Base-by-base conservation (phyloP, 1,284 basidiomycete genomes). In the Rhizoctonia solani region DNA sequence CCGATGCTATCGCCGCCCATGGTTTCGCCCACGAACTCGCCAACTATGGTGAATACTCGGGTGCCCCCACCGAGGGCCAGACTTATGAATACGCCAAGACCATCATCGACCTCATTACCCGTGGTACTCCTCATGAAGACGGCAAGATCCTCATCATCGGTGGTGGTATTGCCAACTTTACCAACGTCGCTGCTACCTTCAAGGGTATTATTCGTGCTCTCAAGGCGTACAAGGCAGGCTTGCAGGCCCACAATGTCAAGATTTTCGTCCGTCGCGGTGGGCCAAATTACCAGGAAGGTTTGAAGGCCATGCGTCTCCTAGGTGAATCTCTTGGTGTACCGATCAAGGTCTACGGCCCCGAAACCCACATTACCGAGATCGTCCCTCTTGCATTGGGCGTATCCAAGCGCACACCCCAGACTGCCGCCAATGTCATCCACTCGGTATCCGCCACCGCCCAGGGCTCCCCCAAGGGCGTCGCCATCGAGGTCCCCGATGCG, bases 81-180 rank as follows among this genome's bases (percentile, higher is more conserved):
- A 99, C 96, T 1, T 99, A 96, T 81, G 96, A 99, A 80, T 99
- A 99, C 76, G 96, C 96, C 73, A 98, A 98, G 85, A 99, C 97
- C 34, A 95, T 99, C 77, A 81, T 99, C 74, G 95, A 98, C 79
- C 83, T 99, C 71, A 95, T 99, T 81, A 98, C 94, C 65, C 94
- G 96, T 69, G 93, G 93, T 59, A 81, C 83, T 52, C 89, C 92
- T 65, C 83, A 88, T 75, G 83, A 88, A 50, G 83, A 95, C 59
- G 96, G 96, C 82, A 99, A 99, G 83, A 87, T 99, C 76, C 91
- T 99, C 79, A 98, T 99, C 85, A 98, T 99, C 72, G 97, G 96
- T 79, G 97, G 97, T 82, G 96, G 96, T 82, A 98, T 98, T 73
- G 96, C 96, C 82, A 99, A 99, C 88, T 99, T 99, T 82, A 98